phyloP scores from a whole-genome alignment of 805 yeast genomes.

The Starmerella bombicola region DNA sequence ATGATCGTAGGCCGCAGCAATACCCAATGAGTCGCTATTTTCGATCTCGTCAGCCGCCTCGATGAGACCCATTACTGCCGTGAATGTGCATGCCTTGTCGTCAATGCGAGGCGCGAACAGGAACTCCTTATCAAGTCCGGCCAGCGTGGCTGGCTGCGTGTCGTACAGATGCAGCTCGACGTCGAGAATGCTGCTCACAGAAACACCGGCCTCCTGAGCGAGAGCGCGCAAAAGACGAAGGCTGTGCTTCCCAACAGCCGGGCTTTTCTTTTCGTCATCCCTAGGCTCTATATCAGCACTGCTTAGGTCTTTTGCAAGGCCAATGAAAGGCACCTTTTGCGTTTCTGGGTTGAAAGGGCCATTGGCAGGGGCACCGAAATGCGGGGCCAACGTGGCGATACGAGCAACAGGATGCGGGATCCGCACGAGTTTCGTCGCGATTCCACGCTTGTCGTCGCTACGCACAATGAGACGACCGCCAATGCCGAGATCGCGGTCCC shows the following conservation, averaged over 20 bases:
- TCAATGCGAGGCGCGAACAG: slow-evolving; percentile 73
- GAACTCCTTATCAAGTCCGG: slow-evolving; percentile 68
- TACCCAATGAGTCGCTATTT: slow-evolving; percentile 28
- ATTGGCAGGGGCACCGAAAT: slow-evolving; percentile 57
- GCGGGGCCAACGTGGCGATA: slow-evolving; percentile 78
- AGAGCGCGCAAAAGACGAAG: slow-evolving; percentile 55
- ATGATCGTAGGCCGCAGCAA: slow-evolving; percentile 60
- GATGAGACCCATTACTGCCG: slow-evolving; percentile 53
- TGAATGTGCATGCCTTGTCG: slow-evolving; percentile 69
- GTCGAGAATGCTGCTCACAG: slow-evolving; percentile 50
- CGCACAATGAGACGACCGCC: slow-evolving; percentile 64
- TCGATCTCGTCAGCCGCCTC: slow-evolving; percentile 33
- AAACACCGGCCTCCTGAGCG: slow-evolving; percentile 46
- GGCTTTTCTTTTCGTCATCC: slow-evolving; percentile 53
- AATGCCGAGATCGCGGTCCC: slow-evolving; percentile 71
- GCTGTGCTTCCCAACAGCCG: slow-evolving; percentile 57
- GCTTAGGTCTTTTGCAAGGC: slow-evolving; percentile 33
- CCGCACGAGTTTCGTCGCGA: slow-evolving; percentile 30
- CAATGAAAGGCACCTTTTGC: slow-evolving; percentile 69
- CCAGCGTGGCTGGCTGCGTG: slow-evolving; percentile 64
- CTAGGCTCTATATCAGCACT: slow-evolving; percentile 32
- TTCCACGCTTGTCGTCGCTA: slow-evolving; percentile 23
- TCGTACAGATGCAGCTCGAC: slow-evolving; percentile 71
- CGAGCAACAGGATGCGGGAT: slow-evolving; percentile 45
- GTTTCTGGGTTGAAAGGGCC: slow-evolving; percentile 73